Conservation (phyloP, 2,329 filamentous ascomycete species). For the Akanthomyces muscarius region DNA sequence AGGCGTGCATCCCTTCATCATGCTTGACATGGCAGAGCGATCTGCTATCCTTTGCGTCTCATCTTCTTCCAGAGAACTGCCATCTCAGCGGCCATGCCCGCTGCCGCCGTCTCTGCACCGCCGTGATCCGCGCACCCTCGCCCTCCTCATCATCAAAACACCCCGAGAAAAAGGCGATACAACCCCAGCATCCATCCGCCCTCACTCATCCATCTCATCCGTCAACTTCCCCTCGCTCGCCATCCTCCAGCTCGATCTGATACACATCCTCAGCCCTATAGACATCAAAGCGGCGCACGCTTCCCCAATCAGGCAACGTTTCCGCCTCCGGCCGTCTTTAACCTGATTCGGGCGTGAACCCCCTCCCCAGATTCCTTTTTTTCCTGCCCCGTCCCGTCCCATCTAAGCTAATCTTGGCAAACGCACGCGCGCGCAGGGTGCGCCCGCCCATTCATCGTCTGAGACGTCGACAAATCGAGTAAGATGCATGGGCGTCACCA, state of each 20-base stretch:
- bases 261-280: neutral
- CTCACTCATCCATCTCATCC: neutral
- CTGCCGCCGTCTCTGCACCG: no score
- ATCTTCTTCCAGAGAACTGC: no score
- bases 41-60: no score
- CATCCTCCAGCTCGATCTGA: neutral
- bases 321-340: slow-evolving; percentile 20
- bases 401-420: slow-evolving; percentile 18
- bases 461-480: slow-evolving; percentile 16
- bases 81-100: no score
- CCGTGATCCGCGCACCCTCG: no score
- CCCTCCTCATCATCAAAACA: neutral
- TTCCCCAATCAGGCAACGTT: slow-evolving; percentile 14
- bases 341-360: slow-evolving; percentile 14
- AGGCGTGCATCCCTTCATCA: no score
- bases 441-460: slow-evolving; percentile 17
- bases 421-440: slow-evolving; percentile 5
- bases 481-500: slow-evolving; percentile 12
- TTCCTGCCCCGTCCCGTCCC: no score
- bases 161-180: no score
- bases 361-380: neutral
- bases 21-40: no score
- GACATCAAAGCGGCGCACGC: slow-evolving; percentile 4
- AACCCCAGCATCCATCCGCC: neutral
- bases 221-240: neutral